Base-by-base conservation (phyloP, 2,329 filamentous ascomycete genomes). In the Paraphaeosphaeria sporulosa region DNA sequence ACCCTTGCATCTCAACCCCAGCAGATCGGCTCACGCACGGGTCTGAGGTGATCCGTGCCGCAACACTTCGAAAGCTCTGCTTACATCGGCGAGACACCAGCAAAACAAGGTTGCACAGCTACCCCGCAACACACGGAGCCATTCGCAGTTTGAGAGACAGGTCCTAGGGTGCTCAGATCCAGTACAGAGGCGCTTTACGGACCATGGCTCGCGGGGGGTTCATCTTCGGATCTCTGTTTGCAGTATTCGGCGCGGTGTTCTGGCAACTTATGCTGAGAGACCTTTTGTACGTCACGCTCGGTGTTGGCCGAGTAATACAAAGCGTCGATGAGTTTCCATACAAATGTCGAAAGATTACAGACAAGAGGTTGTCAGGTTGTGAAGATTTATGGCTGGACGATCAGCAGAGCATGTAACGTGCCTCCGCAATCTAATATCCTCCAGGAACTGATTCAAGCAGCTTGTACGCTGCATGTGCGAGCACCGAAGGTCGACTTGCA, bases 351-450 rank as follows among this genome's bases (percentile, higher is more conserved):
- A 65, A 68, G 17, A 43, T 74, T 5, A 56, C 63, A 27, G 65
- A 74, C 58, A 63, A 70, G 10, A 62, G 63, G 3, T 54, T 75
- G 17, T 67, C 73, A 46, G 72, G 64, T 5, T 74, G 72, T 47
- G 73, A 74, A 57, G 72, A 75, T 43, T 44, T 75, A 3, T 75
- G 73, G 71, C 63, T 75, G 7, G 72, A 75, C 47, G 58, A 71
- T 51, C 55, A 70, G 21, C 66, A 57, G 5, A 60, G 72, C 17
- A 61, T 65, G 50, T 43, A 19, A 42, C 1, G 13, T 42, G 3
- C 21, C 10, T n/a, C 21, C 19, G 15, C 47, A 19, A 6, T 36
- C 32, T 9, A 32, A 15, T 27, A 36, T 4, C 3, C 15, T 3
- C n/a, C 4, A 4, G n/a, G 19, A 38, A 10, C 13, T 52, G 7